Evolutionary conservation across 768 basidiomycete species (phyloP).

Genomic region (Suillus paluster): DNA sequence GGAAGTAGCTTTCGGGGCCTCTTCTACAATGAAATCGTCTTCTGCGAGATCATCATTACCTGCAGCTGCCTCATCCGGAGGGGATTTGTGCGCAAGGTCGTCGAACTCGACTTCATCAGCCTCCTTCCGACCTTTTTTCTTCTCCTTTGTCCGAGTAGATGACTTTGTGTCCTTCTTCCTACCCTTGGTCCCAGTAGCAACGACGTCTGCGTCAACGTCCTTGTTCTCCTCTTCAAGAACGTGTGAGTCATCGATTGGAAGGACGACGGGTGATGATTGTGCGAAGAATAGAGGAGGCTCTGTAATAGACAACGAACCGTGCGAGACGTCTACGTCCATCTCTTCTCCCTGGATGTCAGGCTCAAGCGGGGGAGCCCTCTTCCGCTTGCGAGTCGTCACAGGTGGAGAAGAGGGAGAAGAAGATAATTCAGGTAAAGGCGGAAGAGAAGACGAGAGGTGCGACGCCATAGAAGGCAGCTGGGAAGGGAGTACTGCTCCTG

Average conservation of each 20-base stretch:
- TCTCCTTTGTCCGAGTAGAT: constrained; percentile 28
- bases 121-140: constrained; percentile 32
- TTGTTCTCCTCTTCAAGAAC: neutral
- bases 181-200: constrained; percentile 7
- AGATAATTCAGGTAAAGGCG: constrained; percentile 21
- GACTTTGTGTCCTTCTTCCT: constrained; percentile 26
- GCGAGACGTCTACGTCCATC: constrained; percentile 15
- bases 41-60: constrained; percentile 1
- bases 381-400: constrained; percentile 29
- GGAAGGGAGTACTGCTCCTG: constrained; percentile 27
- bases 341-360: constrained; percentile 18
- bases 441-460: constrained; percentile 25
- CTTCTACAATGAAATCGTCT: constrained; percentile 7
- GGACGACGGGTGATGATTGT: constrained; percentile 44
- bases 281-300: constrained; percentile 53
- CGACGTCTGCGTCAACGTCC: neutral
- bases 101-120: constrained; percentile 22
- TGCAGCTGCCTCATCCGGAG: neutral
- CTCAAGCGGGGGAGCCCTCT: constrained; percentile 18
- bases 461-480: constrained; percentile 41
- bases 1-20: neutral
- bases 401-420: constrained; percentile 31
- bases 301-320: constrained; percentile 9
- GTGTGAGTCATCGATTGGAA: neutral
- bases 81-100: constrained; percentile 12